phyloP scores from a whole-genome alignment of 2,329 filamentous ascomycete genomes.

The Aspergillus ruber region DNA sequence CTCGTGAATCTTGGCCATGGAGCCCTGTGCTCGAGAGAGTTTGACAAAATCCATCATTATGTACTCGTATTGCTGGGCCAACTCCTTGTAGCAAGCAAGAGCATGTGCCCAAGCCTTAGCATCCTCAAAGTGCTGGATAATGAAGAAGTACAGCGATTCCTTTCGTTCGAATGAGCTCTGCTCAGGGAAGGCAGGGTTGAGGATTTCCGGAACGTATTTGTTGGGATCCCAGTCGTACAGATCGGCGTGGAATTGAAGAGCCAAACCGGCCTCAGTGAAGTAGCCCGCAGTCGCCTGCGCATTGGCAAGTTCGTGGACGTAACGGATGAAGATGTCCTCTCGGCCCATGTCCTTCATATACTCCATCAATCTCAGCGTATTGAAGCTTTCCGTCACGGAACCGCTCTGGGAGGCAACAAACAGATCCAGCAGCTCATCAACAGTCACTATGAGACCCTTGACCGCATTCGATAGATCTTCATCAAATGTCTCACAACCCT shows the following conservation, averaged over 20 bases:
- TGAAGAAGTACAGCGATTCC: constrained; percentile 84
- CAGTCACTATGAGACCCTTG: constrained; percentile 70
- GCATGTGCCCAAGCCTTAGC: constrained; percentile 92
- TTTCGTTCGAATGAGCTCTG: constrained; percentile 90
- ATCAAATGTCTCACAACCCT: constrained; percentile 59
- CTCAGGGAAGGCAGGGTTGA: constrained; percentile 69
- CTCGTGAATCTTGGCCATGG: constrained; percentile 90
- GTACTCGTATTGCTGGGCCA: constrained; percentile 83
- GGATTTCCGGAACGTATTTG: constrained; percentile 57
- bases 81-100: constrained; percentile 79
- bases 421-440: constrained; percentile 86
- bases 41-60: constrained; percentile 89
- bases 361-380: constrained; percentile 86
- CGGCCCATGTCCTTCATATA: constrained; percentile 96
- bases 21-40: constrained; percentile 77
- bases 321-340: constrained; percentile 92
- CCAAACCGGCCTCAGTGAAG: constrained; percentile 79
- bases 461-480: constrained; percentile 72
- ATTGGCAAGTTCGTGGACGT: constrained; percentile 82
- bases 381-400: constrained; percentile 70
- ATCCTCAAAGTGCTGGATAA: constrained; percentile 91
- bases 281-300: constrained; percentile 72
- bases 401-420: constrained; percentile 82
- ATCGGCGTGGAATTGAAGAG: constrained; percentile 83
- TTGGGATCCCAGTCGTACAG: constrained; percentile 85